phyloP scores from a whole-genome alignment of 2,329 filamentous ascomycete species.

The Verticillium nonalfalfae region DNA sequence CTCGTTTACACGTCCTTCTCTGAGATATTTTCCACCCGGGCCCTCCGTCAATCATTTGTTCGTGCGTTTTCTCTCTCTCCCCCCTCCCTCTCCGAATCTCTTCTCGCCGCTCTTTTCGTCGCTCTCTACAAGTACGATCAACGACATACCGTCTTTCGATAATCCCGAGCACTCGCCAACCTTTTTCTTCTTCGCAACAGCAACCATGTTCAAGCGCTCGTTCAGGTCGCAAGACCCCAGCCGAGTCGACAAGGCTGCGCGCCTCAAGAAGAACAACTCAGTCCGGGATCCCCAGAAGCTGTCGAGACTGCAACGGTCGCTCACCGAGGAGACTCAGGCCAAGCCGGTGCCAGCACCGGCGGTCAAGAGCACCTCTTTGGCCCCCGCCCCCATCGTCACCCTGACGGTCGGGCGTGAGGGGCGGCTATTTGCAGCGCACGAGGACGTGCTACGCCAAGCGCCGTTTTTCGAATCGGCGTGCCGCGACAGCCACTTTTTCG shows the following conservation, averaged over 20 bases:
- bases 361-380: conserved; percentile 19
- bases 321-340: conserved; percentile 49
- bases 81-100: conserved; percentile 17
- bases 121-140: conserved; percentile 33
- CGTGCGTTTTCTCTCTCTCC: conserved; percentile 29
- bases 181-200: conserved; percentile 9
- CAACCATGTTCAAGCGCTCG: conserved; percentile 85
- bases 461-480: conserved; percentile 74
- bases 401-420: conserved; percentile 78
- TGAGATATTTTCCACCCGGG: conserved; percentile 44
- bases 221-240: conserved; percentile 61
- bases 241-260: conserved; percentile 82
- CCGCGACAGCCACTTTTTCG: conserved; percentile 61
- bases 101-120: conserved; percentile 42
- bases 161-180: conserved; percentile 11
- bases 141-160: conserved; percentile 19
- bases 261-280: conserved; percentile 66
- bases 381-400: conserved; percentile 72
- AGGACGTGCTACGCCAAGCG: conserved; percentile 82
- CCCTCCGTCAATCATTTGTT: conserved; percentile 42
- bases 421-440: conserved; percentile 89
- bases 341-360: conserved; percentile 39
- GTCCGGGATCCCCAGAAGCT: conserved; percentile 70
- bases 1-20: conserved; percentile 30
- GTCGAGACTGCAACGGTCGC: conserved; percentile 79